Evolutionary conservation across 2,329 filamentous ascomycete genomes (phyloP).

Genomic region (Calonectria ilicicola): DNA sequence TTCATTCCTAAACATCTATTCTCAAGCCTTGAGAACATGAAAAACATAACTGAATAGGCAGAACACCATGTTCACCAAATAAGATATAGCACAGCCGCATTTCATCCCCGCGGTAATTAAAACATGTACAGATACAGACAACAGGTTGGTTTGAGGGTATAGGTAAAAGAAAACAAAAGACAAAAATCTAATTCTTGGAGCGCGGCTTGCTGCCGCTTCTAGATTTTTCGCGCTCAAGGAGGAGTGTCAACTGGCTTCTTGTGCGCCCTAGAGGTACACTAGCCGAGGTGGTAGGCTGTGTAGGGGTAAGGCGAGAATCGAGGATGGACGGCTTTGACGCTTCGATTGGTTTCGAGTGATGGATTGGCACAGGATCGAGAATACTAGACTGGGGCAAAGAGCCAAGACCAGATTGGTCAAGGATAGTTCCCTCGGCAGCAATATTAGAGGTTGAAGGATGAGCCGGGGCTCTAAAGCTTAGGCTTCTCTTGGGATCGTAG

Average conservation of each 20-base stretch:
- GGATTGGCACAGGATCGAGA: conserved; percentile 33
- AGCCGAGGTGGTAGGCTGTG: conserved; percentile 59
- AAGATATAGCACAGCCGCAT: conserved; percentile 9
- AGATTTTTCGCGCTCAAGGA: conserved; percentile 66
- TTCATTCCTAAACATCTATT: conserved; percentile 3
- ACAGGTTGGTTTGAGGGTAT: conserved; percentile 19
- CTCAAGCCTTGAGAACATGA: neutral
- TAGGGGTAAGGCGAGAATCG: conserved; percentile 60
- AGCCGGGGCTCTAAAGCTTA: conserved; percentile 25
- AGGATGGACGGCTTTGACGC: conserved; percentile 43
- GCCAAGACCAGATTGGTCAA: conserved; percentile 51
- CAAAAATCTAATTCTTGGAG: conserved; percentile 40
- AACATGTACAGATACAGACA: conserved; percentile 20
- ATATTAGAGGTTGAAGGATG: conserved; percentile 55
- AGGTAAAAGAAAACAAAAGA: conserved; percentile 6
- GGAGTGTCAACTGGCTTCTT: conserved; percentile 70
- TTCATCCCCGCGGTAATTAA: conserved; percentile 2
- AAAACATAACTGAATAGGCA: neutral
- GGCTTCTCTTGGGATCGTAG: conserved; percentile 31
- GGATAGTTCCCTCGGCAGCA: conserved; percentile 57
- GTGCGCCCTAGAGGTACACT: conserved; percentile 65
- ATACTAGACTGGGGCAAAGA: conserved; percentile 44
- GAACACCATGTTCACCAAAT: neutral
- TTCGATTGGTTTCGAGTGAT: conserved; percentile 40
- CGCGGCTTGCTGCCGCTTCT: conserved; percentile 45